Percentiles rank a stretch among this genome's conserved stretches.
Evolutionary conservation across 1,284 basidiomycete genomes (phyloP).

Genomic region (Chalciporus sp.): DNA sequence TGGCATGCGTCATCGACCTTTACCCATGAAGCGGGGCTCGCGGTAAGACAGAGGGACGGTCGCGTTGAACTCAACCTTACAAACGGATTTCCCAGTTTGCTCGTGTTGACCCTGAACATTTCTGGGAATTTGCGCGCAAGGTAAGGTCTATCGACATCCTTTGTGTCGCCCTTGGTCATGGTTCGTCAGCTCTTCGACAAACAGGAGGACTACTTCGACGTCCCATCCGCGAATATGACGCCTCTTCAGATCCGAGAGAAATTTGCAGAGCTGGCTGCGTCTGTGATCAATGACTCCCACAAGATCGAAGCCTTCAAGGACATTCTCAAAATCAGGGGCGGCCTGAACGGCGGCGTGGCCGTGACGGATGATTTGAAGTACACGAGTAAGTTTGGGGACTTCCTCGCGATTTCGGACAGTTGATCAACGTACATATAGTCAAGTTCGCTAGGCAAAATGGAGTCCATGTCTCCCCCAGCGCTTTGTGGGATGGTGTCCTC

Average conservation of each 20-base stretch:
- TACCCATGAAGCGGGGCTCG: constrained; percentile 81
- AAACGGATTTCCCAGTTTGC: constrained; percentile 46
- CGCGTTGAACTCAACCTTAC: not conserved
- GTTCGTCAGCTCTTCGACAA: constrained; percentile 67
- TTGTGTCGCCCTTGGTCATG: not conserved
- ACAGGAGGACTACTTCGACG: constrained; percentile 81
- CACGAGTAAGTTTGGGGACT: constrained; percentile 53
- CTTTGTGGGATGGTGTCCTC: constrained; percentile 83
- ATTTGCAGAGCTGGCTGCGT: constrained; percentile 61
- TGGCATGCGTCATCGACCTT: constrained; percentile 80
- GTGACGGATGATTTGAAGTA: constrained; percentile 89
- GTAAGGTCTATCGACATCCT: constrained; percentile 43
- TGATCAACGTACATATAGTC: constrained; percentile 44
- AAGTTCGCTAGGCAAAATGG: constrained; percentile 91
- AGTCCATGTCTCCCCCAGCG: constrained; percentile 91
- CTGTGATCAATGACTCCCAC: constrained; percentile 46
- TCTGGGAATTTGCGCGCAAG: constrained; percentile 74
- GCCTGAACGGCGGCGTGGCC: constrained; percentile 73
- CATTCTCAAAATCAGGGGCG: constrained; percentile 63
- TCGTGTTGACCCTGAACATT: constrained; percentile 70
- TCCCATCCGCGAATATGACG: constrained; percentile 69
- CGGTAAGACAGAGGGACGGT: constrained; percentile 47
- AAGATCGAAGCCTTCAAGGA: constrained; percentile 57
- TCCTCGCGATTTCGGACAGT: not conserved
- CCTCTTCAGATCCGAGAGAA: constrained; percentile 76